Percentiles rank a stretch among this genome's conserved stretches.
Evolutionary conservation across 2,329 filamentous ascomycete species (phyloP).

Genomic region (Fusarium tuaranense): DNA sequence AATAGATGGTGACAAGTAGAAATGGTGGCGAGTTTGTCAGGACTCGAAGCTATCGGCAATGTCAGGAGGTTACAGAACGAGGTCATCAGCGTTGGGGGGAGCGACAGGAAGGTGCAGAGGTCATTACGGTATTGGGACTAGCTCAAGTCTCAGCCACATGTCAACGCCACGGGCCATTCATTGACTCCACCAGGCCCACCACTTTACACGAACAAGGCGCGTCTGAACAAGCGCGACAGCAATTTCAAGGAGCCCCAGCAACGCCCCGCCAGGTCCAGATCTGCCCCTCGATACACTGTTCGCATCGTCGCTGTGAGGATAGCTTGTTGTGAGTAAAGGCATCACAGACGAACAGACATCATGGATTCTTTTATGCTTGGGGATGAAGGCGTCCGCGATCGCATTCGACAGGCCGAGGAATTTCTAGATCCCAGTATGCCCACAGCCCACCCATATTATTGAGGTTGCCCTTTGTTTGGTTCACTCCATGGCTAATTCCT

Average conservation of each 20-base stretch:
- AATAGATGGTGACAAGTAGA: neutral
- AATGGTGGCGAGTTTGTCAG: neutral
- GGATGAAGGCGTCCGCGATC: slow-evolving; percentile 87
- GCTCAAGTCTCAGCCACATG: slow-evolving; percentile 22
- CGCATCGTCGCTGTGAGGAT: slow-evolving; percentile 14
- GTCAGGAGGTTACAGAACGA: slow-evolving; percentile 1
- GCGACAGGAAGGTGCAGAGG: slow-evolving; percentile 11
- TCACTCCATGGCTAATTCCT: slow-evolving; percentile 20
- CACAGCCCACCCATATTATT: neutral
- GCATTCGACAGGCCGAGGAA: slow-evolving; percentile 87
- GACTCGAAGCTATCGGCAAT: neutral
- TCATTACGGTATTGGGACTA: slow-evolving; percentile 30
- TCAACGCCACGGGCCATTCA: neutral
- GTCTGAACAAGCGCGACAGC: slow-evolving; percentile 28
- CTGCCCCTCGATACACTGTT: slow-evolving; percentile 23
- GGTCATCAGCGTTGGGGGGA: slow-evolving; percentile 6
- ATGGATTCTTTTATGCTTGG: slow-evolving; percentile 83
- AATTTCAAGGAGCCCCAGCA: slow-evolving; percentile 34
- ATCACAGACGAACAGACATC: slow-evolving; percentile 39
- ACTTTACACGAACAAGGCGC: slow-evolving; percentile 46
- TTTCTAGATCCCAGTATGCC: slow-evolving; percentile 91
- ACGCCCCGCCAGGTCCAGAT: slow-evolving; percentile 32
- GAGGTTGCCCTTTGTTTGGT: neutral
- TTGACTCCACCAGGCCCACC: neutral
- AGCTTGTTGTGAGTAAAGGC: slow-evolving; percentile 13